Evolutionary conservation across 2,329 filamentous ascomycete species (phyloP), one percentile per base, ranked within the genome.

Genomic region (Fusarium succisae): DNA sequence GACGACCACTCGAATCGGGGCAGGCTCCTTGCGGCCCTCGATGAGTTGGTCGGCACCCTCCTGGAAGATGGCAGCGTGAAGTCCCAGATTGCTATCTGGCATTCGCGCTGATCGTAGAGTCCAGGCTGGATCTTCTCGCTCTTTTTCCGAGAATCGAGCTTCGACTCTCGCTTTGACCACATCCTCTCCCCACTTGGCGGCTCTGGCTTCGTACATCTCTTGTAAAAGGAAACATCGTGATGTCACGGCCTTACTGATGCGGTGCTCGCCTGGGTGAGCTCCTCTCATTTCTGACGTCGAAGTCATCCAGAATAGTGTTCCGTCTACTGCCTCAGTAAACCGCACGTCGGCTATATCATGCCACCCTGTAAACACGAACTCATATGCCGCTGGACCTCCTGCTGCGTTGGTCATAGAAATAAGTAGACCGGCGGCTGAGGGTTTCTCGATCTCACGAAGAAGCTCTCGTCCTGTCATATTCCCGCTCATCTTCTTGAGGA

Each of bases 141-240:
- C 94, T n/a, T 86, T 81, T 80, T 98, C 95, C 1, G 93, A 85
- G 78, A 97, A 98, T 17, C 95, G 90, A 11, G 91, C 93, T 82
- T 98, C 96, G 20, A 98, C 91, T 73, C 92, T 91, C 14, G 95
- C 95, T 83, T 96, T 97, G 54, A 91, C 90, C 18, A 98, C 87
- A 73, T 98, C 96, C 82, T 98, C 96, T 35, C 91, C 91, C 82
- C 94, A 91, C 69, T 92, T 93, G 24, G 87, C 85, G 3, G 93
- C 94, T 80, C 92, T 95, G 32, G 91, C 91, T 79, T 97, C 93
- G 77, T 96, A 96, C 13, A 89, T 84, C 59, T 94, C 93, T 57
- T 92, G 89, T 3, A 97, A 87, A 45, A 92, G 82, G 78, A 97
- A 93, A 69, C 91, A 92, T 37, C 92, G 87, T 17, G 91, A 87